Conservation (phyloP, 129 eudicot species). For the Artemisia tridentata region DNA sequence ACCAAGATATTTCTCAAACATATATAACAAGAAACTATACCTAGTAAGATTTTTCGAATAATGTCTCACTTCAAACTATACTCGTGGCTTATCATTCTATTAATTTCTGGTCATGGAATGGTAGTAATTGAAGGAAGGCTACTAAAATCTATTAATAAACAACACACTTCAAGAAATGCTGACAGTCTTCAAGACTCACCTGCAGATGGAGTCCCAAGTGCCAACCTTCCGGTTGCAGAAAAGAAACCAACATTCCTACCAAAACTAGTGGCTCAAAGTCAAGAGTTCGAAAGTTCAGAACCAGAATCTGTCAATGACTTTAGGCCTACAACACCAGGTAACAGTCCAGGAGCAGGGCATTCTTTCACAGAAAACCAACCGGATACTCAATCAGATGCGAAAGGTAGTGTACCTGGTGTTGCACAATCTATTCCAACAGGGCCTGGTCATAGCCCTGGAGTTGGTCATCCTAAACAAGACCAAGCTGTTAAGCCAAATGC, state of each 20-base stretch:
- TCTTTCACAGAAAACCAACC: conserved; percentile 19
- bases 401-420: too few relatives aligned
- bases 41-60: conserved; percentile 2
- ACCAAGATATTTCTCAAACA: not conserved
- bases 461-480: conserved; percentile 42
- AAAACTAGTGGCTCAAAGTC: conserved; percentile 13
- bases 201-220: conserved; percentile 31
- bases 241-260: conserved; percentile 11
- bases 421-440: conserved; percentile 25
- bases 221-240: conserved; percentile 21
- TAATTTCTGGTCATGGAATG: conserved; percentile 23
- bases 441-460: conserved; percentile 60
- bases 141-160: conserved; percentile 30
- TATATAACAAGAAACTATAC: too few relatives aligned
- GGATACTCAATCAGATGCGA: conserved; percentile 9
- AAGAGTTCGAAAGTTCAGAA: conserved; percentile 5
- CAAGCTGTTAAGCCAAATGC: conserved; percentile 31
- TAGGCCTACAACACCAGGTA: conserved; percentile 54
- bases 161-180: not conserved
- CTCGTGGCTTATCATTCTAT: conserved; percentile 27
- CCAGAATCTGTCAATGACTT: conserved; percentile 26
- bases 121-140: conserved; percentile 38
- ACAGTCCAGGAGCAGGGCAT: conserved; percentile 59
- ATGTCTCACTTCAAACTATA: conserved; percentile 34
- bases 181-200: conserved; percentile 22